Conservation (phyloP, 257 asterid species). For the Solanum ahanhuiri region DNA sequence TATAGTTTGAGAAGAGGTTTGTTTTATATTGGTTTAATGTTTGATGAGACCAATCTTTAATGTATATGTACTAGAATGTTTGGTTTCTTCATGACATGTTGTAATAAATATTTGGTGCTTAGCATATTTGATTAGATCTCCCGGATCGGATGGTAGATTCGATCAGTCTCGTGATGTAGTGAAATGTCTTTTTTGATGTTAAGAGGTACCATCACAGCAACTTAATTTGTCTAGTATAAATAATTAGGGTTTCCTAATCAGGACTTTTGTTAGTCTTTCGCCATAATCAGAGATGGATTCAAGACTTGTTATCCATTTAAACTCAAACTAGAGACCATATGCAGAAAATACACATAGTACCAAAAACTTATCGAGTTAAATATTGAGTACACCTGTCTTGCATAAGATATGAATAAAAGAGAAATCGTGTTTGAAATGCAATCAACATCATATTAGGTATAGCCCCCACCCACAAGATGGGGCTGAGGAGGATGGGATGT, state of each 20-base stretch:
- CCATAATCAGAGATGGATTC: not conserved
- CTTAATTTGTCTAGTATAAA: not conserved
- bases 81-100: not conserved
- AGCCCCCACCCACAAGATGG: no score
- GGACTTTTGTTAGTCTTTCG: rapidly evolving
- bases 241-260: not conserved
- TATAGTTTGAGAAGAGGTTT: not conserved
- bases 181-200: not conserved
- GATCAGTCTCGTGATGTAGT: not conserved
- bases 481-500: no score
- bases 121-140: not conserved
- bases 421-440: not conserved
- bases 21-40: not conserved
- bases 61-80: not conserved
- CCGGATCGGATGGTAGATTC: not conserved
- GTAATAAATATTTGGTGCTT: not conserved
- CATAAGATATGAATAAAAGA: not conserved
- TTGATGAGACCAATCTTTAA: not conserved
- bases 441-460: rapidly evolving
- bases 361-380: rapidly evolving
- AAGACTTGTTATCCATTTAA: not conserved
- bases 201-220: not conserved
- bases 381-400: not conserved
- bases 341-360: not conserved
- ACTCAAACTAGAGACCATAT: not conserved